Base-by-base conservation (phyloP, 2,329 filamentous ascomycete species). In the Claviceps monticola region DNA sequence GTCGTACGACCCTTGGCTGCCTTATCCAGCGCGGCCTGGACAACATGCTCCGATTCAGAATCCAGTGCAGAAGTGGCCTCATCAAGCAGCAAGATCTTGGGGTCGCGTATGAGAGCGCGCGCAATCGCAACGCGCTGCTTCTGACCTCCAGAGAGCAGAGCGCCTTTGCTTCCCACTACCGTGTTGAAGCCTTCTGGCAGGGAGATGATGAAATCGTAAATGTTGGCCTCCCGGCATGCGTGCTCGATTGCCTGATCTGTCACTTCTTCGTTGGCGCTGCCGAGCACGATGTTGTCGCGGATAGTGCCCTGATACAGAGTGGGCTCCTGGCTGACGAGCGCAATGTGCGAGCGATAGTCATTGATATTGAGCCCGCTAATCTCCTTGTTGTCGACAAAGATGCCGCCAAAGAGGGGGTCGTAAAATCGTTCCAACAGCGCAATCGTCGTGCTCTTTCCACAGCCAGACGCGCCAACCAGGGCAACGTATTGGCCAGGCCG, bases 121-220 rank as follows among this genome's bases (percentile, higher is more conserved):
- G 93, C 91, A 63, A 97, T 96, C 48, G 89, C 91, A 38, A 97
- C 83, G 54, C 93, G 86, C 68, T 97, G 91, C 64, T 95, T 95
- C 68, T 97, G 93, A 0, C 91, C 93, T 51, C 93, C 91, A 2
- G 84, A 90, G 16, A 95, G 71, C 64, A 96, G 79, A 16, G 81
- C 78, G 45, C 91, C 93, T 70, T 95, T 95, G 65, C 78, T 86
- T 29, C 93, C 91, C 34, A 95, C 89, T 2, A 90, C 64, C 0
- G 90, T 95, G 61, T 83, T 79, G 71, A 95, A 89, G 16, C 88
- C 89, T 2, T 95, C 88, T 1, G 87, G 88, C 17, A 94, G 73
- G 4, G 86, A 91, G 59, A 87, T 73, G 69, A 95, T 89, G 63
- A 95, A 95, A 61, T 95, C 88, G 68, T 90, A 89, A 57, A 95